phyloP scores from a whole-genome alignment of 306 rosid genomes.

The apple (Malus domestica) region ASM211411v1 NC_041794.1:3887501-3888000 shows the following conservation, averaged over 20 bases:
- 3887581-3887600: not conserved
- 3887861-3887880: not conserved
- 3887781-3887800: not conserved
- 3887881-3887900: not conserved
- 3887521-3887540: no score
- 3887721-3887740: not conserved
- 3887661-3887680: not conserved
- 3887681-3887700: not conserved
- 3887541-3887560: no score
- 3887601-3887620: not conserved
- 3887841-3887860: slow-evolving; percentile 2
- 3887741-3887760: slow-evolving; percentile 1
- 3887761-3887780: not conserved
- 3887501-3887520: not conserved
- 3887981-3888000: no score
- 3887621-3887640: not conserved
- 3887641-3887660: not conserved
- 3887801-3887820: not conserved
- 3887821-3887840: not conserved
- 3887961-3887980: no score
- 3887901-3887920: not conserved
- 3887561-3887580: no score
- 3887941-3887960: no score
- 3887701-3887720: not conserved
- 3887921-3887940: not conserved